Evolutionary conservation across 768 basidiomycete species (phyloP).

Genomic region (Exsudoporus frostii): DNA sequence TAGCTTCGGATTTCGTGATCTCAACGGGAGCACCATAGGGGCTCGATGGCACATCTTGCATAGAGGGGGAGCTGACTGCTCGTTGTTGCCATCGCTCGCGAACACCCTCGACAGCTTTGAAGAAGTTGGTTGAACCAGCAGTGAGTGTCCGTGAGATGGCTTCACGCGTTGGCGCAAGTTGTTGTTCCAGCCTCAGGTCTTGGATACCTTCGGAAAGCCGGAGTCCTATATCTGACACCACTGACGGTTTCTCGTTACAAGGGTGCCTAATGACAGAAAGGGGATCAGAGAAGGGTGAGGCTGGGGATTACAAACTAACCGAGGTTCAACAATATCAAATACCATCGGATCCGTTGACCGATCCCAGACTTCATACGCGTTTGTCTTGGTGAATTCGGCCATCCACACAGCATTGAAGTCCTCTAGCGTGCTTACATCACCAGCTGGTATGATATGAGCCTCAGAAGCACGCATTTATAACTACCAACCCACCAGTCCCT

Average conservation of each 20-base stretch:
- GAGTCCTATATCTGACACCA: slow-evolving; percentile 88
- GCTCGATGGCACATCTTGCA: slow-evolving; percentile 20
- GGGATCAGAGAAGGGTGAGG: neutral
- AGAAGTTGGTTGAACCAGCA: slow-evolving; percentile 73
- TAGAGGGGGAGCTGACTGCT: slow-evolving; percentile 24
- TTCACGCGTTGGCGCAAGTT: slow-evolving; percentile 90
- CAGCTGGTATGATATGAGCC: slow-evolving; percentile 38
- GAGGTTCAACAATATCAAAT: slow-evolving; percentile 94
- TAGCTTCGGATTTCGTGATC: slow-evolving; percentile 30
- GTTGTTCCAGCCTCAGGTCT: slow-evolving; percentile 89
- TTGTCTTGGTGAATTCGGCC: slow-evolving; percentile 80
- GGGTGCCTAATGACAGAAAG: slow-evolving; percentile 63
- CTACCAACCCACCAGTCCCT: slow-evolving; percentile 43
- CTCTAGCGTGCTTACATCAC: slow-evolving; percentile 55
- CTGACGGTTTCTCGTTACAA: slow-evolving; percentile 85
- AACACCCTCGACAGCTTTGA: slow-evolving; percentile 90
- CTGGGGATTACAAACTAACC: slow-evolving; percentile 43
- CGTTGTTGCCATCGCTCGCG: slow-evolving; percentile 65
- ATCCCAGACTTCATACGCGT: slow-evolving; percentile 90
- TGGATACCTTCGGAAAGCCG: slow-evolving; percentile 92
- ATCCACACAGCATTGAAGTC: slow-evolving; percentile 92
- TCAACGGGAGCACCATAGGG: slow-evolving; percentile 24
- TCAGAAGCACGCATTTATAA: neutral
- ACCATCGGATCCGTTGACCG: slow-evolving; percentile 84
- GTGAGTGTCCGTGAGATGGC: slow-evolving; percentile 76